Evolutionary conservation across 1,139 yeast species (phyloP).

Genomic region (Yamadazyma epiphylla): DNA sequence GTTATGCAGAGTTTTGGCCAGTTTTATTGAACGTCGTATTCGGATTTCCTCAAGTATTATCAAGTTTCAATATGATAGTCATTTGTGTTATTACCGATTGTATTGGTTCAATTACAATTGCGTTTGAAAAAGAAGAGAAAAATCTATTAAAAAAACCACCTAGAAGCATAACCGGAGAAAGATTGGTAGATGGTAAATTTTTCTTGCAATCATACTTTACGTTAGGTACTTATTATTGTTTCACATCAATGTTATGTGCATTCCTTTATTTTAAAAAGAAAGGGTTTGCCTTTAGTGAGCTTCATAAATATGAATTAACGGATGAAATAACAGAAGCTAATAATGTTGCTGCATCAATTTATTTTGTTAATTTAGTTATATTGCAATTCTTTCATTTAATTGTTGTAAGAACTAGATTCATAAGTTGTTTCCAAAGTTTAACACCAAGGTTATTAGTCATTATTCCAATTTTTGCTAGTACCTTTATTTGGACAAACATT

Average conservation of each 20-base stretch:
- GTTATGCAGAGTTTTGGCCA: slow-evolving; percentile 52
- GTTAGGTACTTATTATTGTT: slow-evolving; percentile 40
- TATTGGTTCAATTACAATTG: slow-evolving; percentile 41
- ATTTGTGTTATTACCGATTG: slow-evolving; percentile 49
- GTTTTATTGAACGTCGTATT: slow-evolving; percentile 45
- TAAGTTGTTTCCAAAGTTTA: slow-evolving; percentile 33
- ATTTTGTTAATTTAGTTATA: slow-evolving; percentile 47
- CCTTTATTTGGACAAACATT: slow-evolving; percentile 44
- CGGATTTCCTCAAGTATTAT: slow-evolving; percentile 49
- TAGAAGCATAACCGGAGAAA: slow-evolving; percentile 39
- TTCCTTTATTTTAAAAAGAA: slow-evolving; percentile 37
- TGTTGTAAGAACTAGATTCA: slow-evolving; percentile 42
- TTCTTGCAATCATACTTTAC: slow-evolving; percentile 42
- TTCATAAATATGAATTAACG: slow-evolving; percentile 27
- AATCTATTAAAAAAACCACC: slow-evolving; percentile 43
- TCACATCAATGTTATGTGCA: slow-evolving; percentile 41
- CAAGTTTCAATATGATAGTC: slow-evolving; percentile 51
- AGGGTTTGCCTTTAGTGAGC: slow-evolving; percentile 32
- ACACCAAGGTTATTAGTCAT: slow-evolving; percentile 29
- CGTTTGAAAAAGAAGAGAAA: slow-evolving; percentile 43
- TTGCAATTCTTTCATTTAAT: slow-evolving; percentile 48
- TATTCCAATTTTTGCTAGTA: slow-evolving; percentile 35
- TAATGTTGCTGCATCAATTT: slow-evolving; percentile 42
- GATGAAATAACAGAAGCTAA: slow-evolving; percentile 20
- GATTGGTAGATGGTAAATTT: slow-evolving; percentile 39